Base-by-base conservation (phyloP, 306 rosid genomes). In the Alnus rubra region DNA sequence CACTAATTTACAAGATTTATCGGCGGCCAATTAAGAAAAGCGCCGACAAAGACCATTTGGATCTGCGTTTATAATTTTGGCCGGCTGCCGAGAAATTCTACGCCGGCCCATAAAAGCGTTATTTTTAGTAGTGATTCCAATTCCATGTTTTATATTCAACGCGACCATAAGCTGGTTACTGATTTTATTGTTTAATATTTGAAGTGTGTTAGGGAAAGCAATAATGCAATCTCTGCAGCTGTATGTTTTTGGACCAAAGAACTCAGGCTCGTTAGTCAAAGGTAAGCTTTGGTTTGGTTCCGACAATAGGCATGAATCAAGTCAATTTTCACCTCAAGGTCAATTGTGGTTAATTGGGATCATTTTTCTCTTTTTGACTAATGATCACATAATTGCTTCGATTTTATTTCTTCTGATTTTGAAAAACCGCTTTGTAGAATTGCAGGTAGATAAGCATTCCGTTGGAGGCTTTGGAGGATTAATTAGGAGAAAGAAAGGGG, bases 401-500 rank as follows among this genome's bases (percentile, higher is more conserved):
- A 42, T 42, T 42, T 42, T 42, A 42, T 42, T 42, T 42, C 45
- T 42, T 42, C 65, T 59, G 28, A 59, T 28, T 35, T 64, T 64
- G 48, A 64, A 64, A 33, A 15, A 35, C 47, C 7, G 19, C 4
- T 10, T 5, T 42, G 69, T 67, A 93, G 97, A 89, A 76, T 28
- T 89, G 73, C 82, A 88, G 65, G 87, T 80, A 19, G 94, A 93
- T 72, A 91, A 86, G 69, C 73, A 81, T 15, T 80, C 93, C 3
- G 18, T 88, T 14, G 90, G 91, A 3, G 94, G 97, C 0, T 93
- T 76, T 39, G 98, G 97, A 77, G 92, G 97, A 78, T 74, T 89
- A 49, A 83, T 93, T 11, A 78, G 97, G 74, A 90, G 97, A 77
- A 93, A 88, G 85, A 93, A 93, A 84, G 98, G 94, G 0, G 97